Conservation (phyloP, 768 basidiomycete genomes). For the Hypholoma sublateritium region DNA sequence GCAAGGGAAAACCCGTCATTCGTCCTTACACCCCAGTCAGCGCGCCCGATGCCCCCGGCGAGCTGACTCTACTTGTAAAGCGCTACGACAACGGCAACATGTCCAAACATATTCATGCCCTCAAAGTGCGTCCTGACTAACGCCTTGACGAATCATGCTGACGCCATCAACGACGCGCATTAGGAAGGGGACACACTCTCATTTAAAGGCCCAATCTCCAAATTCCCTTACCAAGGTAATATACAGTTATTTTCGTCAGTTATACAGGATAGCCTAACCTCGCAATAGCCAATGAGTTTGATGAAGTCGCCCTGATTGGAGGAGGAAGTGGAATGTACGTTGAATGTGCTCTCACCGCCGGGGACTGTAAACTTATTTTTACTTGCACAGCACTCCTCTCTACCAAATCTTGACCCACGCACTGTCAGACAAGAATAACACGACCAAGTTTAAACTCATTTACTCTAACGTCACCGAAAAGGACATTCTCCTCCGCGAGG, state of each 20-base stretch:
- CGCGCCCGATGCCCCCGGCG: conserved; percentile 68
- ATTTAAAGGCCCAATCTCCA: conserved; percentile 90
- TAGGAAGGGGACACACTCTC: conserved; percentile 75
- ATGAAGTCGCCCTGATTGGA: conserved; percentile 85
- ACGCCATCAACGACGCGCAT: not conserved
- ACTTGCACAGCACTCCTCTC: conserved; percentile 63
- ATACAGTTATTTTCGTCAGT: not conserved
- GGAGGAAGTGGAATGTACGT: conserved; percentile 91
- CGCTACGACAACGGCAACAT: conserved; percentile 80
- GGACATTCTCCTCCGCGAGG: conserved; percentile 86
- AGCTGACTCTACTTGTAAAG: conserved; percentile 82
- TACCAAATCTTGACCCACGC: conserved; percentile 82
- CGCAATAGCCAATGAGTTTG: conserved; percentile 72
- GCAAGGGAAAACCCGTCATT: conserved; percentile 84
- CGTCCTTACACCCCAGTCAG: conserved; percentile 96
- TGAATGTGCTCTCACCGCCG: not conserved
- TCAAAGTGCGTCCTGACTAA: conserved; percentile 47
- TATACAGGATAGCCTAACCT: not conserved
- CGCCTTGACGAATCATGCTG: conserved; percentile 3
- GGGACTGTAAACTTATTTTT: conserved; percentile 7
- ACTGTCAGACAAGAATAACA: conserved; percentile 71
- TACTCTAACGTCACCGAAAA: conserved; percentile 88
- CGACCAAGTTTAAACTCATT: conserved; percentile 91
- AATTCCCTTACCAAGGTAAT: conserved; percentile 82
- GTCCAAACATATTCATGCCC: conserved; percentile 76